These are phyloP conservation scores for Lathyrus sativus DNA, from an alignment of 306 rosid species.

Conservation along the genomic window DNA sequence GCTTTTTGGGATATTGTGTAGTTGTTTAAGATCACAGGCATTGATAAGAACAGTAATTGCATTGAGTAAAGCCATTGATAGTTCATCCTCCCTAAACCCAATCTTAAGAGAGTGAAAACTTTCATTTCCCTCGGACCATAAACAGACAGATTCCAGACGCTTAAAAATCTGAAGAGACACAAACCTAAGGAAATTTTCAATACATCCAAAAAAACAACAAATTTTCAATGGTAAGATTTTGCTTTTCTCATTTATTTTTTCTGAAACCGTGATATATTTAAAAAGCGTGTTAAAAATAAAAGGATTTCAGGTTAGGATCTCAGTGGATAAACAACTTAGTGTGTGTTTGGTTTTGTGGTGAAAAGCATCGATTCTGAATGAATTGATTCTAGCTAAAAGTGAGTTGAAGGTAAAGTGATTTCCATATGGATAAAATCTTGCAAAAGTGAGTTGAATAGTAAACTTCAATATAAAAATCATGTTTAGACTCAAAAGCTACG, in stretches of 20 bases:
- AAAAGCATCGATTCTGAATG: too few relatives aligned
- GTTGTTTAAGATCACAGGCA: slow-evolving; percentile 54
- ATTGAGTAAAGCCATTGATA: slow-evolving; percentile 50
- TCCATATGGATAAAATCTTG: too few relatives aligned
- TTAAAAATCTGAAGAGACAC: slow-evolving; percentile 64
- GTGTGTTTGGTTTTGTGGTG: too few relatives aligned
- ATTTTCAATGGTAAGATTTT: background rate
- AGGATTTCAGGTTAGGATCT: background rate
- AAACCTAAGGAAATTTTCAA: slow-evolving; percentile 52
- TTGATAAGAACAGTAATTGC: slow-evolving; percentile 58
- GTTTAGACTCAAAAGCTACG: too few relatives aligned
- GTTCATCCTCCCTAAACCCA: slow-evolving; percentile 59
- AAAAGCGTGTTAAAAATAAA: slow-evolving; percentile 6
- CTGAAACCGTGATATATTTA: slow-evolving; percentile 17
- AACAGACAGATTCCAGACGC: slow-evolving; percentile 46
- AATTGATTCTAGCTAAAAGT: too few relatives aligned
- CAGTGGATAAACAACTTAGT: background rate
- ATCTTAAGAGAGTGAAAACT: slow-evolving; percentile 45
- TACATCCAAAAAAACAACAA: slow-evolving; percentile 18
- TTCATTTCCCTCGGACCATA: slow-evolving; percentile 47
- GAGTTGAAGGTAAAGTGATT: too few relatives aligned
- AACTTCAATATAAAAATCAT: too few relatives aligned
- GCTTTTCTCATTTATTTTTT: background rate
- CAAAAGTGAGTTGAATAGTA: too few relatives aligned
- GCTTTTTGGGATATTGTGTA: slow-evolving; percentile 49